A percentile compares a stretch with the other conserved stretches of the same genome.
Conservation (phyloP, 768 basidiomycete species). For the Collybia sp. region DNA sequence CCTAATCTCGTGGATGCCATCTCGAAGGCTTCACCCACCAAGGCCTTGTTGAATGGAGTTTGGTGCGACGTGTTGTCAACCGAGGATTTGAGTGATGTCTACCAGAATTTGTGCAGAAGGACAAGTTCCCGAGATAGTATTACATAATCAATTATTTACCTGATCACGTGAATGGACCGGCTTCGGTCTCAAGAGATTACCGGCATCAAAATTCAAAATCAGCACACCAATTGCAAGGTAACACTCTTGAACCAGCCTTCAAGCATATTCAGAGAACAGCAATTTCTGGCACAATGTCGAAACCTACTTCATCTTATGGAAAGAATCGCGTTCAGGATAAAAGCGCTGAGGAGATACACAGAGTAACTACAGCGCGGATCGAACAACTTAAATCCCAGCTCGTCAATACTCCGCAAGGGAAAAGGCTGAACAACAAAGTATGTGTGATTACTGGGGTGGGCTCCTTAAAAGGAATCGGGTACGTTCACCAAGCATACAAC, state of each 20-base stretch:
- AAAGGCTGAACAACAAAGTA: conserved; percentile 69
- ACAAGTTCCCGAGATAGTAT: too few species aligned
- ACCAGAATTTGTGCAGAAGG: too few species aligned
- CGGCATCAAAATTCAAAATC: too few species aligned
- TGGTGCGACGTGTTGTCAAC: too few species aligned
- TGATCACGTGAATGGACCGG: too few species aligned
- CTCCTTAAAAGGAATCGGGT: conserved; percentile 89
- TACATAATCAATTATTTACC: too few species aligned
- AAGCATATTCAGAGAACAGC: too few species aligned
- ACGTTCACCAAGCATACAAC: conserved; percentile 15
- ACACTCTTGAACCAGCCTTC: too few species aligned
- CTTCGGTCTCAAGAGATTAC: too few species aligned
- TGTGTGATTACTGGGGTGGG: conserved; percentile 87
- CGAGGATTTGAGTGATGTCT: too few species aligned
- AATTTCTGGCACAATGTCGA: background rate
- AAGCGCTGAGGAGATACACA: conserved; percentile 46
- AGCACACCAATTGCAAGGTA: too few species aligned
- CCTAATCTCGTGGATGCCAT: conserved; percentile 28
- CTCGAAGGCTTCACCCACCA: conserved; percentile 24
- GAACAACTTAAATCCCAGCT: conserved; percentile 68
- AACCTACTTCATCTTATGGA: conserved; percentile 29
- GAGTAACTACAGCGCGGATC: conserved; percentile 61
- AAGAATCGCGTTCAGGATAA: conserved; percentile 21
- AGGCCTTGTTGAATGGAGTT: conserved; percentile 1
- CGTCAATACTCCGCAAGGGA: conserved; percentile 41